Evolutionary conservation across 2,329 filamentous ascomycete genomes (phyloP).

Genomic region (Calonectria multiphialidica): DNA sequence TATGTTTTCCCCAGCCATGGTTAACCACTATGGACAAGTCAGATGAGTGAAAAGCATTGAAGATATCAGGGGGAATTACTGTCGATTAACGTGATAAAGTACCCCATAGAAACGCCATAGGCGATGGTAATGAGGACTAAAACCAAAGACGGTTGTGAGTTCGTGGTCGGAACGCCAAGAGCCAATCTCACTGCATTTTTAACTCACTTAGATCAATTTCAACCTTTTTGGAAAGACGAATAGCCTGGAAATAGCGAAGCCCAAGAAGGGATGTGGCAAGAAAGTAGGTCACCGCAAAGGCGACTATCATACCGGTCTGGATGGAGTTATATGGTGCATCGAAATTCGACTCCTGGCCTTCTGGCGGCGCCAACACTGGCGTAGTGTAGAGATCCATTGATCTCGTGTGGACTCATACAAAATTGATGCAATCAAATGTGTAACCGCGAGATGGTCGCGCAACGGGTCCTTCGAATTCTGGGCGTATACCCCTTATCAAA

Average conservation of each 20-base stretch:
- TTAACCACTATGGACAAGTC: not conserved
- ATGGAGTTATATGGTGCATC: constrained; percentile 1
- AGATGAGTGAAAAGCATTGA: not conserved
- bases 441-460: not conserved
- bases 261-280: not conserved
- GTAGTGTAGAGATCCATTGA: not conserved
- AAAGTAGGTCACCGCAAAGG: constrained; percentile 2
- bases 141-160: not conserved
- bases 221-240: not conserved
- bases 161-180: too few relatives aligned
- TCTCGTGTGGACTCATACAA: not conserved
- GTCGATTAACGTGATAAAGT: not conserved
- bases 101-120: not conserved
- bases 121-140: not conserved
- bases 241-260: constrained; percentile 2
- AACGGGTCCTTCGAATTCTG: not conserved
- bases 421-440: not conserved
- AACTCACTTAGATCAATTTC: not conserved
- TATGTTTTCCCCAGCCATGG: not conserved
- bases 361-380: not conserved
- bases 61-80: not conserved
- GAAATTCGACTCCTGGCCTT: not conserved
- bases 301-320: not conserved
- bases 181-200: too few relatives aligned
- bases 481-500: not conserved